Percentiles rank a stretch among this genome's conserved stretches.
phyloP scores from a whole-genome alignment of 2,329 filamentous ascomycete species.

The Colletotrichum sp. region DNA sequence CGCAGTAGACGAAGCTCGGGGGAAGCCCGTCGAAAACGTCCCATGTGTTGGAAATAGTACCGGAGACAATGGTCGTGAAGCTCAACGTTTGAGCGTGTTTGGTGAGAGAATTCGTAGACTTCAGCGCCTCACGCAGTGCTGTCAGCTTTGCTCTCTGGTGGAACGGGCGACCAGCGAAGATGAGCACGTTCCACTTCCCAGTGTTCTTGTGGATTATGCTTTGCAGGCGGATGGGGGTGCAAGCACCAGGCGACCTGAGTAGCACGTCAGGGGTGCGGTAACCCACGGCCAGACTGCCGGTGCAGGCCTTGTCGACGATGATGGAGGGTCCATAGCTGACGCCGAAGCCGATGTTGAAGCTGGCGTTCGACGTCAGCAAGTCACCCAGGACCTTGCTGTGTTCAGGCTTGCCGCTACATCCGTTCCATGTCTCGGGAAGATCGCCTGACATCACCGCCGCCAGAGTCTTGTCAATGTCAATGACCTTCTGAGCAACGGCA shows the following conservation, averaged over 20 bases:
- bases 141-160: neutral
- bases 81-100: neutral
- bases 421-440: neutral
- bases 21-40: neutral
- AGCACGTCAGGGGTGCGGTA: neutral
- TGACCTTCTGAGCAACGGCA: neutral
- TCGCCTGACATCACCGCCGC: neutral
- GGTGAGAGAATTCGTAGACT: neutral
- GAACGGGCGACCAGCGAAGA: neutral
- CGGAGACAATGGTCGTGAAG: neutral
- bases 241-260: neutral
- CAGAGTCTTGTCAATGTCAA: neutral
- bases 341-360: neutral
- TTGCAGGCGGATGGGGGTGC: neutral
- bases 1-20: neutral
- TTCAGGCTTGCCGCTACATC: neutral
- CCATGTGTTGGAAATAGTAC: neutral
- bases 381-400: neutral
- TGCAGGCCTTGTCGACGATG: neutral
- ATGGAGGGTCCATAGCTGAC: neutral
- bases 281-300: neutral
- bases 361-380: neutral
- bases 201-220: neutral
- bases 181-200: neutral
- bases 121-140: neutral